A percentile compares a stretch with the other conserved stretches of the same genome.
These are phyloP conservation scores for Limonium bicolor DNA, from an alignment of 148 eudicot species.

Conservation along the genomic window DNA sequence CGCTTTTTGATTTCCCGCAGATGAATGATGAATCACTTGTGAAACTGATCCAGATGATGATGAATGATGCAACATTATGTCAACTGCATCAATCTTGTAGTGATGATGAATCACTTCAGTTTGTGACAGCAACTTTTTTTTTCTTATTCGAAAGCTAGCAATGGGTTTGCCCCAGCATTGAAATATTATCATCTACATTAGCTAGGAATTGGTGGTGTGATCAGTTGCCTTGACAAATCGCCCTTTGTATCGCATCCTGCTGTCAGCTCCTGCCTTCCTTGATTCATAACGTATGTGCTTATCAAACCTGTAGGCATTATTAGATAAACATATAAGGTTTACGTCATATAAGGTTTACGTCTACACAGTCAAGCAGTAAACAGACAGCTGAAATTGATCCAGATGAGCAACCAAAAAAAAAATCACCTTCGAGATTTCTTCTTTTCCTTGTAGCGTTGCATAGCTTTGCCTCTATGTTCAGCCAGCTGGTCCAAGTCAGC, in stretches of 20 bases:
- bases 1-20: no score
- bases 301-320: constrained; percentile 26
- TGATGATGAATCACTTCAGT: no score
- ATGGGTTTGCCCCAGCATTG: no score
- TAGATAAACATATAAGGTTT: neutral
- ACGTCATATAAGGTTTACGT: neutral
- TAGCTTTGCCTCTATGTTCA: constrained; percentile 42
- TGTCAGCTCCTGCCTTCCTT: constrained; percentile 43
- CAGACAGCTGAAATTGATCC: neutral
- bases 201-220: no score
- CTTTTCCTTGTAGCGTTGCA: constrained; percentile 57
- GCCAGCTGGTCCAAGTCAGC: no score
- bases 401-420: neutral
- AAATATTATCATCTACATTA: no score
- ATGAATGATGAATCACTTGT: no score
- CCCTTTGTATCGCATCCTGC: constrained; percentile 42
- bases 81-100: no score
- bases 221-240: constrained; percentile 66
- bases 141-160: no score
- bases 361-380: neutral
- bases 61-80: no score
- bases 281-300: constrained; percentile 59
- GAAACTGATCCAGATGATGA: no score
- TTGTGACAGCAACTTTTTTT: no score
- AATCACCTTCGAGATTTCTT: constrained; percentile 52